Evolutionary conservation across 2,329 filamentous ascomycete species (phyloP), one percentile per base, ranked within the genome.

Genomic region (Curvularia sp.): DNA sequence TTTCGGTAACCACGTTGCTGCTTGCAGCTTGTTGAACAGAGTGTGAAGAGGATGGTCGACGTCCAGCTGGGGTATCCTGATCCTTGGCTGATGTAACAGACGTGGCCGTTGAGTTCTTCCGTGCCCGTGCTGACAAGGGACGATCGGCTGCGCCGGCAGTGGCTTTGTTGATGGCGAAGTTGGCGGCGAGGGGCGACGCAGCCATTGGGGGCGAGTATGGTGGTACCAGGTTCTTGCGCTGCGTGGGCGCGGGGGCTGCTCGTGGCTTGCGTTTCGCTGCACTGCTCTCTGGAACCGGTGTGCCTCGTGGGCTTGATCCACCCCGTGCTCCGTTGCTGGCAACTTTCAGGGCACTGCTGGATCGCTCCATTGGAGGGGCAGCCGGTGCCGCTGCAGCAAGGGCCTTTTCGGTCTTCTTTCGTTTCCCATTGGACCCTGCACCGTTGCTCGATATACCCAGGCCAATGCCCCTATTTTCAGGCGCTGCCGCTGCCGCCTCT

Each of bases 351-450:
- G 67, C 78, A 59, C 65, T 80, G 72, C 87, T 90, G 75, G 89
- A 86, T 59, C 89, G 86, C 70, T 93, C 90, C 81, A 88, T 86
- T 10, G 74, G 74, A 22, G 79, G 75, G 15, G 79, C 79, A 20
- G 71, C 69, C n/a, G 61, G 57, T 28, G 54, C 59, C n/a, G 67
- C 67, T 47, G 74, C 78, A 13, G 72, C 69, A 20, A 77, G 66
- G 10, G 74, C 71, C 63, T 91, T 91, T 68, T 96, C 92, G 2
- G 91, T 88, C 78, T 93, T 96, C 64, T 93, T 88, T 70, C 92
- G 86, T 80, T 96, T 96, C 24, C 84, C 81, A 2, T 88, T 82
- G 31, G 78, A 77, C 28, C 84, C 83, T 20, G 82, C 70, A 9
- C 83, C 82, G 60, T 86, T 85, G 48, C 86, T 83, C 24, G 67